Conservation (phyloP, 192 early-diverging fungal species). For the Chytriomyces sp. region DNA sequence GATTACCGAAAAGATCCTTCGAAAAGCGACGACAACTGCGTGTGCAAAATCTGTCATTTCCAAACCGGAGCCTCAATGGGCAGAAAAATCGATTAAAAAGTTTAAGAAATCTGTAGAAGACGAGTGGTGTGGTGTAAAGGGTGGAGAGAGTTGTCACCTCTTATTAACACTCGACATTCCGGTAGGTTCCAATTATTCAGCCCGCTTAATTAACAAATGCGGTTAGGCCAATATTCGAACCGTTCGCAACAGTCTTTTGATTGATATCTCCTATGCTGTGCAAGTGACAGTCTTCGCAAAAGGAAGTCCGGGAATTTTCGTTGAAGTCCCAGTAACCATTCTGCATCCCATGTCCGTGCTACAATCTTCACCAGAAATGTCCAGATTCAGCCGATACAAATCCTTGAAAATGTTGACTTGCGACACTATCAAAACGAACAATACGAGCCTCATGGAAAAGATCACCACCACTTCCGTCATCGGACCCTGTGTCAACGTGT, state of each 20-base stretch:
- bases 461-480: too few relatives aligned
- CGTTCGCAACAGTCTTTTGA: conserved; percentile 36
- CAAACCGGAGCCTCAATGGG: conserved; percentile 15
- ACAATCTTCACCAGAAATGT: background rate
- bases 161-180: conserved; percentile 44
- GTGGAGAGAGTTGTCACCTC: conserved; percentile 22
- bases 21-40: background rate
- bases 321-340: conserved; percentile 52
- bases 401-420: too few relatives aligned
- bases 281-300: conserved; percentile 35
- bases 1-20: conserved; percentile 31
- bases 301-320: conserved; percentile 28
- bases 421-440: too few relatives aligned
- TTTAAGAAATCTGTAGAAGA: background rate
- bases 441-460: too few relatives aligned
- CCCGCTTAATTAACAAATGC: background rate
- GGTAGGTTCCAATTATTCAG: conserved; percentile 31
- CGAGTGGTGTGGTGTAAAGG: conserved; percentile 44
- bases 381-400: conserved; percentile 6
- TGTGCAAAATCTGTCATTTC: conserved; percentile 3
- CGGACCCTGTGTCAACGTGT: too few relatives aligned
- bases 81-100: conserved; percentile 13
- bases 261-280: conserved; percentile 53
- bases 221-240: conserved; percentile 35
- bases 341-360: conserved; percentile 42